These are phyloP conservation scores for Eucalyptus lansdowneana DNA, from an alignment of 345 rosid species.

Conservation along the genomic window DNA sequence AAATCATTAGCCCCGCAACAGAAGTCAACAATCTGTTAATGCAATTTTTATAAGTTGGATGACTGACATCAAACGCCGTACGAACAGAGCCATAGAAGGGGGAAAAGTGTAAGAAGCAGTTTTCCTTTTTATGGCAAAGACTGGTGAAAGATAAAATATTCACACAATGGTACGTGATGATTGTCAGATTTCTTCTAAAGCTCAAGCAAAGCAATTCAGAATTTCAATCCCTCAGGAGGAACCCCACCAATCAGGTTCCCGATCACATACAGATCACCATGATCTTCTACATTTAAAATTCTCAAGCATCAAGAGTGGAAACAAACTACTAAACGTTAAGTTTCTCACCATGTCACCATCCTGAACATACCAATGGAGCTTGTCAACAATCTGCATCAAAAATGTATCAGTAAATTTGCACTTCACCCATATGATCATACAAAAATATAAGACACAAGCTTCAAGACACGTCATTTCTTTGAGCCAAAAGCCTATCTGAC, in stretches of 20 bases:
- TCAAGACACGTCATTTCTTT: not conserved
- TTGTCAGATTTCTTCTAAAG: not conserved
- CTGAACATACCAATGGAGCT: constrained; percentile 71
- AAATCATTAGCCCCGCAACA: constrained; percentile 98
- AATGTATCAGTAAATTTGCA: not conserved
- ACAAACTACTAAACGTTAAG: not conserved
- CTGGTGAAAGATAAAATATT: not conserved
- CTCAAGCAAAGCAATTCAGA: not conserved
- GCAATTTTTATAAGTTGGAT: not conserved
- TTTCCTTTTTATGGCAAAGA: not conserved
- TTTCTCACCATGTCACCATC: constrained; percentile 81
- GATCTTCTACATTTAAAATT: not conserved
- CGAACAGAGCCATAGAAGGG: not conserved
- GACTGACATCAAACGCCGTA: not conserved
- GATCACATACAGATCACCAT: not conserved
- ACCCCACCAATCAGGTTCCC: not conserved
- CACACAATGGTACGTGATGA: not conserved
- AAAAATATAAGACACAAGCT: not conserved
- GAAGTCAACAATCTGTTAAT: constrained; percentile 77
- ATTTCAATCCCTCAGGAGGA: not conserved
- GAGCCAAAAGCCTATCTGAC: not conserved
- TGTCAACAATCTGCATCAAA: constrained; percentile 65
- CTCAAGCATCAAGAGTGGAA: not conserved
- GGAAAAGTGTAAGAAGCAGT: not conserved
- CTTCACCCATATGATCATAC: not conserved